Conservation (phyloP, 2,329 filamentous ascomycete species). For the Ophiostoma quercus region DNA sequence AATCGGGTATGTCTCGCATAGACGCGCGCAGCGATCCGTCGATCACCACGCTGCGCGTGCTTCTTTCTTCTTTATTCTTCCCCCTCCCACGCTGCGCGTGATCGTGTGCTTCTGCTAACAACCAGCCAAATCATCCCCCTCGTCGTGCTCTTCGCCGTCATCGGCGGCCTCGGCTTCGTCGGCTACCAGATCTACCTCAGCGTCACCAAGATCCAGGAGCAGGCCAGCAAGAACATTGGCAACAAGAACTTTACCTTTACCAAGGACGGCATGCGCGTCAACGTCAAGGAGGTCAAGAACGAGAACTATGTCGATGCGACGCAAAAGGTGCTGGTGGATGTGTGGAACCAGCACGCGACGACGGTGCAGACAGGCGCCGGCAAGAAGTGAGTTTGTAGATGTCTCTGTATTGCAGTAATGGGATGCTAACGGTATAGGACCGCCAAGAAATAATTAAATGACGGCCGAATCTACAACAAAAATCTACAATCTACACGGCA, state of each 20-base stretch:
- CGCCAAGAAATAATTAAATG: neutral
- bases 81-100: neutral
- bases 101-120: neutral
- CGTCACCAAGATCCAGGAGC: conserved; percentile 58
- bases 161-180: conserved; percentile 57
- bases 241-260: conserved; percentile 70
- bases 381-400: conserved; percentile 8
- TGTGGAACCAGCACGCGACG: conserved; percentile 50
- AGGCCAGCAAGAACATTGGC: conserved; percentile 64
- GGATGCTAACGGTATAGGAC: neutral
- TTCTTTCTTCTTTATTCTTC: neutral
- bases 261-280: conserved; percentile 68
- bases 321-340: conserved; percentile 62
- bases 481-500: neutral
- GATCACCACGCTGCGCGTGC: neutral
- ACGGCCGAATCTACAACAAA: neutral
- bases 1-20: neutral
- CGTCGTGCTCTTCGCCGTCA: conserved; percentile 55
- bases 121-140: conserved; percentile 60
- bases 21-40: neutral
- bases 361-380: neutral
- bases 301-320: conserved; percentile 71
- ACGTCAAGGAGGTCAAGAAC: conserved; percentile 61
- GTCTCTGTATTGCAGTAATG: neutral
- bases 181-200: conserved; percentile 69